phyloP scores from a whole-genome alignment of 2,329 filamentous ascomycete species.

The Curvularia sp. region DNA sequence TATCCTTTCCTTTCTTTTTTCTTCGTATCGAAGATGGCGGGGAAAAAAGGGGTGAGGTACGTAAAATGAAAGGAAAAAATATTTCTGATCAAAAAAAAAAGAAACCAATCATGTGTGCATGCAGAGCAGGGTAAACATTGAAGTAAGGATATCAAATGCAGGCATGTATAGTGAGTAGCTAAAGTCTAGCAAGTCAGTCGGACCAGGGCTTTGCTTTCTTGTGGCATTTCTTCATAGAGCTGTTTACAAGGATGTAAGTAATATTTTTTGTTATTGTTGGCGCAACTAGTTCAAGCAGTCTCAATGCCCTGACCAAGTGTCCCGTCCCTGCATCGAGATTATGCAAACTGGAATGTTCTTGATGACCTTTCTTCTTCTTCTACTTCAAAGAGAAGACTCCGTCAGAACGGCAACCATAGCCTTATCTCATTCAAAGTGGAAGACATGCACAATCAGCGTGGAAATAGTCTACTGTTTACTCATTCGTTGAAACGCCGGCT shows the following conservation, averaged over 20 bases:
- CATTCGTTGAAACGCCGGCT: conserved; percentile 43
- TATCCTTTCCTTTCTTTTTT: not conserved
- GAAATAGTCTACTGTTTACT: conserved; percentile 37
- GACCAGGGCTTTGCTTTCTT: no score
- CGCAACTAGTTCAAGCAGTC: not conserved
- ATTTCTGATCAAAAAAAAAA: not conserved
- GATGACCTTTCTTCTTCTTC: not conserved
- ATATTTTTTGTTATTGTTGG: not conserved
- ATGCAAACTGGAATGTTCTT: not conserved
- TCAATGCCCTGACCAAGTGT: not conserved
- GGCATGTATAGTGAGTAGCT: not conserved
- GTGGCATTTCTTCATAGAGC: not conserved
- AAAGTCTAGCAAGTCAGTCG: not conserved
- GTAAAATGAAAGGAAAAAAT: not conserved
- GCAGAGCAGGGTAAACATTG: not conserved
- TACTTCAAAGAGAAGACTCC: not conserved
- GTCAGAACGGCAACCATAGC: not conserved
- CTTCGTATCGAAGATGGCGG: not conserved
- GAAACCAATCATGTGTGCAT: not conserved
- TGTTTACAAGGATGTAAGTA: not conserved
- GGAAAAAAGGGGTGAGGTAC: not conserved
- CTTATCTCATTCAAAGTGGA: not conserved
- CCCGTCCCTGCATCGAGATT: not conserved
- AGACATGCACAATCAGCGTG: not conserved
- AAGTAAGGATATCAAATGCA: not conserved